These are phyloP conservation scores for Wallacemonas sp. DNA, from an alignment of 208 protist species.

Conservation along the genomic window DNA sequence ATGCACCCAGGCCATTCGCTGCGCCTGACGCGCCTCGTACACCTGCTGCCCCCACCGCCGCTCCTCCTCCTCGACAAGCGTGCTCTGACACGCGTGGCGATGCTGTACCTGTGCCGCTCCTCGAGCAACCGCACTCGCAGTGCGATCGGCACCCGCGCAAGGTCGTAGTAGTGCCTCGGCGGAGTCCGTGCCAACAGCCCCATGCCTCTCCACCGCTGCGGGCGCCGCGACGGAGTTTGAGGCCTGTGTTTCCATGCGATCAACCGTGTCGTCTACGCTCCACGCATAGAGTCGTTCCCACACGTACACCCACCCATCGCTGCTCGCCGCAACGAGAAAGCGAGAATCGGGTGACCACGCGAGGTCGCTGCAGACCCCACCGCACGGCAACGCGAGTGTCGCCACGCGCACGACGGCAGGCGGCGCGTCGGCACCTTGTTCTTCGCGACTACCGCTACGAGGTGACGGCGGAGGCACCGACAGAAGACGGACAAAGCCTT, in stretches of 20 bases:
- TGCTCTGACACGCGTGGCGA: too few relatives aligned
- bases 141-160: too few relatives aligned
- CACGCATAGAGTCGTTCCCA: slow-evolving; percentile 56
- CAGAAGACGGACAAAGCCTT: slow-evolving; percentile 59
- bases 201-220: too few relatives aligned
- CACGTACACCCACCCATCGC: slow-evolving; percentile 56
- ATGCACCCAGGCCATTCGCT: slow-evolving; percentile 8
- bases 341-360: slow-evolving; percentile 58
- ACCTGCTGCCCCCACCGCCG: slow-evolving; percentile 14
- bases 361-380: slow-evolving; percentile 47
- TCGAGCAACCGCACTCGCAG: too few relatives aligned
- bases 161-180: too few relatives aligned
- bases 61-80: slow-evolving; percentile 22
- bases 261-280: not conserved
- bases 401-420: slow-evolving; percentile 30
- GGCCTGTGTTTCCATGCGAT: not conserved
- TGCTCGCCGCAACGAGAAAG: slow-evolving; percentile 50
- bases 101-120: too few relatives aligned
- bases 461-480: slow-evolving; percentile 8
- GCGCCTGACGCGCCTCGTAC: slow-evolving; percentile 8
- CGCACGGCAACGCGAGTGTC: slow-evolving; percentile 52
- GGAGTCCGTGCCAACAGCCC: too few relatives aligned
- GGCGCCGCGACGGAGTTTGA: too few relatives aligned
- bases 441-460: not conserved
- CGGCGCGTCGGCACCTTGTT: too few relatives aligned